Conservation (phyloP, 257 asterid genomes). For the Rhazya stricta region DNA sequence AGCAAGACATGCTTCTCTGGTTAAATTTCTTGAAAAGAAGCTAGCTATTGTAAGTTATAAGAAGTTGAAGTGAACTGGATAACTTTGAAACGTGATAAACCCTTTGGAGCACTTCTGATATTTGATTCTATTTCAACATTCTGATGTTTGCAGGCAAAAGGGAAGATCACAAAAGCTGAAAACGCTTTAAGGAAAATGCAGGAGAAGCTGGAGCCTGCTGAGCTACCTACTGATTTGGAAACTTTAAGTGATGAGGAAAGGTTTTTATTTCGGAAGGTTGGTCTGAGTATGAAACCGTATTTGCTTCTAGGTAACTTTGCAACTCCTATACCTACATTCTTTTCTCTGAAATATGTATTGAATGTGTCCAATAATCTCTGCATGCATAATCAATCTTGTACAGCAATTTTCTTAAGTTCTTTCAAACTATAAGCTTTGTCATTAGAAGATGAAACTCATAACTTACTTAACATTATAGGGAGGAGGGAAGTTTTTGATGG, state of each 20-base stretch:
- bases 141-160: slow-evolving; percentile 55
- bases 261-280: slow-evolving; percentile 70
- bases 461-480: slow-evolving; percentile 39
- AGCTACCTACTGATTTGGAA: slow-evolving; percentile 77
- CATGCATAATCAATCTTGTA: not conserved
- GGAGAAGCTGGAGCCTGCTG: slow-evolving; percentile 51
- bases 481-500: slow-evolving; percentile 87
- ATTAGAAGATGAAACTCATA: slow-evolving; percentile 9
- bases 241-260: slow-evolving; percentile 82
- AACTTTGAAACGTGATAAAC: not conserved
- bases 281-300: slow-evolving; percentile 86
- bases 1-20: slow-evolving; percentile 54
- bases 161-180: slow-evolving; percentile 64
- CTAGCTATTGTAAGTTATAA: slow-evolving; percentile 59
- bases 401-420: not conserved
- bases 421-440: not conserved
- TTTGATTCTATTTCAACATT: slow-evolving; percentile 13
- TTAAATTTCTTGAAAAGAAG: slow-evolving; percentile 58
- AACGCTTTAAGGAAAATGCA: slow-evolving; percentile 55
- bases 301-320: slow-evolving; percentile 55
- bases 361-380: not conserved
- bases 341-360: not conserved
- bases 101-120: slow-evolving; percentile 8
- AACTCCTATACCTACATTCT: not conserved
- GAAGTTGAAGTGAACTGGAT: slow-evolving; percentile 6